These are phyloP conservation scores for Candida cerambycidarum DNA, from an alignment of 805 yeast species.

Conservation along the genomic window DNA sequence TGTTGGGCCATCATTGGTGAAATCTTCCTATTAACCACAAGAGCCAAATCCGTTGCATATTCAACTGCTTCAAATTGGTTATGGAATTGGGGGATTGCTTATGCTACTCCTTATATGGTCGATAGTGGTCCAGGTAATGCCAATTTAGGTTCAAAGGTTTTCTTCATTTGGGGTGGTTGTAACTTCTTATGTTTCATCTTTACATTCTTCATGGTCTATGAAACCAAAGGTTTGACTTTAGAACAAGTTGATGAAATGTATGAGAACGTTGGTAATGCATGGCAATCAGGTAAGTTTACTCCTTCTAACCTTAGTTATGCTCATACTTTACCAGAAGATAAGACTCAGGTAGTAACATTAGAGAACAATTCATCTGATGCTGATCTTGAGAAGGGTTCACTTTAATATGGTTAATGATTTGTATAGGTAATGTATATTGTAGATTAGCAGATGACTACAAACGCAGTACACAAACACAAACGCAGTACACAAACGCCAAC, in stretches of 20 bases:
- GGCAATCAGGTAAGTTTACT: conserved; percentile 30
- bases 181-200: conserved; percentile 34
- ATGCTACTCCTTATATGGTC: conserved; percentile 43
- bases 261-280: conserved; percentile 31
- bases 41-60: conserved; percentile 40
- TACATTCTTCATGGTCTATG: conserved; percentile 35
- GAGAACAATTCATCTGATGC: conserved; percentile 2
- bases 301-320: conserved; percentile 18
- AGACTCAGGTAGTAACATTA: conserved; percentile 4
- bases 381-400: conserved; percentile 1
- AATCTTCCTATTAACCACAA: conserved; percentile 35
- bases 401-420: neutral
- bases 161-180: conserved; percentile 44
- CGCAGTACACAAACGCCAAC: too few relatives aligned
- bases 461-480: too few relatives aligned
- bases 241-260: conserved; percentile 44
- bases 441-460: too few relatives aligned
- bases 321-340: conserved; percentile 6
- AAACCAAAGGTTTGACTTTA: conserved; percentile 42
- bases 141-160: conserved; percentile 40
- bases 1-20: conserved; percentile 41
- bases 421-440: too few relatives aligned
- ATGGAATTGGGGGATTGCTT: conserved; percentile 42
- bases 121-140: conserved; percentile 39
- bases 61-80: conserved; percentile 44